Base-by-base conservation (phyloP, 805 yeast genomes). In the Wickerhamiella australiensis region DNA sequence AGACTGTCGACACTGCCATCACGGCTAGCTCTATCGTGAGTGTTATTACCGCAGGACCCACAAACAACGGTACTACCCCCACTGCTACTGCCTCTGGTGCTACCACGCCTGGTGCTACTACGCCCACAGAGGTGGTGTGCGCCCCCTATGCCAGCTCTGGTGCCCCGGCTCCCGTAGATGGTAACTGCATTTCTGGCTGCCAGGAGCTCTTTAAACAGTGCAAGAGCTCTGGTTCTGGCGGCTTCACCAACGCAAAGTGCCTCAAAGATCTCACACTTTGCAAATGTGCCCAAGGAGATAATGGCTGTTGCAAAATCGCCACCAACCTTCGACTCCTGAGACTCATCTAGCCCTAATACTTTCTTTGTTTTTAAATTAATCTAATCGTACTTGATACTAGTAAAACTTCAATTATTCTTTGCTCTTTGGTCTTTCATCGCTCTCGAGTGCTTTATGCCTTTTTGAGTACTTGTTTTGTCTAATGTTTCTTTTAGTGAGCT, bases 161-260 rank as follows among this genome's bases (percentile, higher is more conserved):
- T 20, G 52, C 52, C 3, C 59, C 59, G 1, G 11, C 18, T 3
- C 45, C 57, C 5, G 43, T 49, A 5, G 50, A 46, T 15, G 61
- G 60, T 11, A 52, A 53, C 51, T 58, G 61, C 47, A 33, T 58
- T 27, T 42, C 26, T 8, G 61, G 60, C 3, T 58, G 61, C 46
- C 23, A 52, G 12, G 17, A 25, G 6, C 47, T 31, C 42, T 55
- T 44, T 42, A 18, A 48, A 20, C 12, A 22, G 15, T 58, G 61
- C 31, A 43, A 23, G 20, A 31, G 36, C 12, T 5, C 36, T 13
- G 36, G 36, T 5, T 26, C 46, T 20, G 27, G 45, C n/a, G 50
- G 50, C n/a, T 21, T 22, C n/a, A 42, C 37, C 8, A 36, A 49
- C n/a, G 27, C 45, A 37, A 41, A 47, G 4, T 58, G 61, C 41